Evolutionary conservation across 768 basidiomycete genomes (phyloP), one percentile per base, ranked within the genome.

Genomic region (Fistulinella prunicolor): DNA sequence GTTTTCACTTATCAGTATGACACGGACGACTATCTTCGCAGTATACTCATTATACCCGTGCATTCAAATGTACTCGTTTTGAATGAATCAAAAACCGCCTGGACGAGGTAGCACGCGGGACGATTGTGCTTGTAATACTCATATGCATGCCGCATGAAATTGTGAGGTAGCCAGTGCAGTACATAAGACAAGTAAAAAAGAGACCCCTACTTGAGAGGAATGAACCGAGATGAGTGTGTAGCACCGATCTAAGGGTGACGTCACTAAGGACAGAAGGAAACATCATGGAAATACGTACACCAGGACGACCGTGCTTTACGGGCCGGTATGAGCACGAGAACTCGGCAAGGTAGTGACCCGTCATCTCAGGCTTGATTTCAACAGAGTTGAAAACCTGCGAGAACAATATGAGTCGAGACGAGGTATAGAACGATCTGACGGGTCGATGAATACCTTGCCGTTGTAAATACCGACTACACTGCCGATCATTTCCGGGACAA

Each of bases 401-500:
- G 26, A 39, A 43, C 13, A 21, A 24, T 22, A 36, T 36, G 26
- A 6, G 42, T 48, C 34, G 55, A 16, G 13, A 34, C 16, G 8
- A 8, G 23, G 34, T 17, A 38, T 24, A 28, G 6, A 38, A 22
- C 17, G 13, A 46, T 20, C 14, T n/a, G 21, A 47, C 1, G 9
- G 21, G 45, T 24, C 3, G 20, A 50, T 3, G 69, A 71, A 53
- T 64, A 90, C 89, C 82, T 95, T 95, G 66, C 93, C 93, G 67
- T 94, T 95, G 85, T 99, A 98, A 68, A 98, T 95, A 54, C 96
- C 96, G 55, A 97, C 85, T 58, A 98, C 91, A 63, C 84, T 87
- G 53, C 96, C 96, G 72, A 99, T 97, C 96, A 99, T 98, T 79
- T 99, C 96, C 42, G 96, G 96, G 51, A 99, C 96, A 73, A 99